These are phyloP conservation scores for Rhodosporidiobolus odoratus DNA, from an alignment of 768 basidiomycete genomes.

Conservation along the genomic window DNA sequence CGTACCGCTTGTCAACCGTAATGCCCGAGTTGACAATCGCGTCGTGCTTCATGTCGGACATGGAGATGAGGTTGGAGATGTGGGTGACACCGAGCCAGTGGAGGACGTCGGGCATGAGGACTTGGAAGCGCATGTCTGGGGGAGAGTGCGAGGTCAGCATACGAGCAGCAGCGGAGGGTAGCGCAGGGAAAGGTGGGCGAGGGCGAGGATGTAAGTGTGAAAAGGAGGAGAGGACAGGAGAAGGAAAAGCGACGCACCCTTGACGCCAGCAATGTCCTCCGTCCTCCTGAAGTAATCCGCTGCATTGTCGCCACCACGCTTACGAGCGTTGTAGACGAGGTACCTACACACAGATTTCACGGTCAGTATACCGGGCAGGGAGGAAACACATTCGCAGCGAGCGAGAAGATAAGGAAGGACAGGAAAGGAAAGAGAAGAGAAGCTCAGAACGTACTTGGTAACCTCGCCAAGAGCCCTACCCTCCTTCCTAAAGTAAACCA, in stretches of 20 bases:
- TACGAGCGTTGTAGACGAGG: slow-evolving; percentile 92
- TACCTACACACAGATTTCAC: slow-evolving; percentile 57
- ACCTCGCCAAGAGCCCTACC: slow-evolving; percentile 81
- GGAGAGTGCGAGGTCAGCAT: not conserved
- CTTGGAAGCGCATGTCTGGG: slow-evolving; percentile 91
- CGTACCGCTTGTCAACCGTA: slow-evolving; percentile 71
- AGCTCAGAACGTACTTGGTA: slow-evolving; percentile 42
- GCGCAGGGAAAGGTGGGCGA: too few species aligned
- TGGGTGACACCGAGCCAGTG: slow-evolving; percentile 91
- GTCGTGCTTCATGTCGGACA: slow-evolving; percentile 71
- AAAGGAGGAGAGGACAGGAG: too few species aligned
- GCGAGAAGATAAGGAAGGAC: slow-evolving; percentile 1
- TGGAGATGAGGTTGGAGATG: slow-evolving; percentile 72
- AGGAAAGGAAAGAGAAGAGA: not conserved
- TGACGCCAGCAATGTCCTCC: slow-evolving; percentile 84
- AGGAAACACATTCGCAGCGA: too few species aligned
- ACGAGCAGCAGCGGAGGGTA: too few species aligned
- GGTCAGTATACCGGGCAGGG: too few species aligned
- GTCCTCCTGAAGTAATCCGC: slow-evolving; percentile 92
- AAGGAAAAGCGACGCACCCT: slow-evolving; percentile 40
- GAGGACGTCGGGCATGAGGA: slow-evolving; percentile 90
- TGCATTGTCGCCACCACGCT: slow-evolving; percentile 86
- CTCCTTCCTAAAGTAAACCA: slow-evolving; percentile 88
- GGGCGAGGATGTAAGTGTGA: not conserved
- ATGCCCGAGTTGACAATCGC: slow-evolving; percentile 88